Evolutionary conservation across 345 rosid genomes (phyloP).

Genomic region (Clarkia xantiana): DNA sequence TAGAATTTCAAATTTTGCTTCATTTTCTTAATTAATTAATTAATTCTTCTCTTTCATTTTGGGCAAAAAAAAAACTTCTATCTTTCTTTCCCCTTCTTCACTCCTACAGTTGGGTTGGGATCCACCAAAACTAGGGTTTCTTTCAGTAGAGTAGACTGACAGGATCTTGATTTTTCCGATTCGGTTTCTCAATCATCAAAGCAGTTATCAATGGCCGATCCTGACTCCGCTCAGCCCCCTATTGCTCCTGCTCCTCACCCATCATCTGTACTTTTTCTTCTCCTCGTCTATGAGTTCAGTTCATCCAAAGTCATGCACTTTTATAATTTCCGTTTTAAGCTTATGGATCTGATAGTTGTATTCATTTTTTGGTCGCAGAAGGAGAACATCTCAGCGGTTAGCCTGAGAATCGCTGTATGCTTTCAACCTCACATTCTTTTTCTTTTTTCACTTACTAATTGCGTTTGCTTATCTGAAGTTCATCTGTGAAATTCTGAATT

Average conservation of each 20-base stretch:
- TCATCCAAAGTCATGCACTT: background rate
- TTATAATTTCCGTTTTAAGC: background rate
- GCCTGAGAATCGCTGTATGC: slow-evolving; percentile 51
- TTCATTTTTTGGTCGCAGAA: slow-evolving; percentile 42
- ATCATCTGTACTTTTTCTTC: slow-evolving; percentile 11
- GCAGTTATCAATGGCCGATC: slow-evolving; percentile 33
- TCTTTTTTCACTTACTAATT: background rate
- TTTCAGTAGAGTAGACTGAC: too few species aligned
- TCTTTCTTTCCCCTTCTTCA: too few species aligned
- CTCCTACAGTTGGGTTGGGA: too few species aligned
- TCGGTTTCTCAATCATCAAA: too few species aligned
- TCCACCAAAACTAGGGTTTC: too few species aligned
- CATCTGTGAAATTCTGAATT: too few species aligned
- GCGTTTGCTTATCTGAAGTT: background rate
- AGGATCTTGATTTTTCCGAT: too few species aligned
- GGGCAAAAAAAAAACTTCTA: too few species aligned
- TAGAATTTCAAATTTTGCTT: too few species aligned
- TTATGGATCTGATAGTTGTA: background rate
- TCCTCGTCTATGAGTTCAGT: slow-evolving; percentile 1
- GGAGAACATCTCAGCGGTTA: slow-evolving; percentile 43
- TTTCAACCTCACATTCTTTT: background rate
- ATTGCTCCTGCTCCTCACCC: slow-evolving; percentile 27
- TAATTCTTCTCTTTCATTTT: too few species aligned
- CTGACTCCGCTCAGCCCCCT: slow-evolving; percentile 37
- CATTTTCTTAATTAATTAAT: too few species aligned